Evolutionary conservation across 2,329 filamentous ascomycete species (phyloP).

Genomic region (Neofusicoccum sp.): DNA sequence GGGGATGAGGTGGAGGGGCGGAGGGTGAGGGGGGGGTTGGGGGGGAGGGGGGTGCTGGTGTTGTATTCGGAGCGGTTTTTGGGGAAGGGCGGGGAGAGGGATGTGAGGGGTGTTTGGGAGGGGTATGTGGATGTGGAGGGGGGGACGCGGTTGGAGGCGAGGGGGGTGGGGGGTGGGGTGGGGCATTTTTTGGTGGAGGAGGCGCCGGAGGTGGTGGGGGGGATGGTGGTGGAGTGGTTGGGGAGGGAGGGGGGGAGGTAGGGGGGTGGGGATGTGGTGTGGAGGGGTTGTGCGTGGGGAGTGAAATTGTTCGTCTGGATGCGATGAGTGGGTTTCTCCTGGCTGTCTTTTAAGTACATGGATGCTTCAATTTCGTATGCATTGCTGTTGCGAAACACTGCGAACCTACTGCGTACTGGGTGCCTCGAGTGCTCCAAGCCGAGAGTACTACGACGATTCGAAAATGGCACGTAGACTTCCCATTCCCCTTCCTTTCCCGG

Average conservation of each 20-base stretch:
- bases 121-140: slow-evolving; percentile 43
- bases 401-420: too few relatives aligned
- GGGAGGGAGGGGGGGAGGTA: neutral
- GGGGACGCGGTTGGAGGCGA: slow-evolving; percentile 48
- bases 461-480: too few relatives aligned
- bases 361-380: too few relatives aligned
- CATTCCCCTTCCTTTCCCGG: too few relatives aligned
- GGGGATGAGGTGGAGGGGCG: slow-evolving; percentile 50
- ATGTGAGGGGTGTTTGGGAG: slow-evolving; percentile 53
- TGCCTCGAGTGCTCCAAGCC: too few relatives aligned
- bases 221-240: slow-evolving; percentile 10
- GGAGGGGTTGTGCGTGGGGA: too few relatives aligned
- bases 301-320: too few relatives aligned
- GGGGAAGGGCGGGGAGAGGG: slow-evolving; percentile 47
- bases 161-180: slow-evolving; percentile 31
- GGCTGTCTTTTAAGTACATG: too few relatives aligned
- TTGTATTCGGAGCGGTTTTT: neutral
- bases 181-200: slow-evolving; percentile 42
- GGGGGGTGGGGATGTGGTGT: too few relatives aligned
- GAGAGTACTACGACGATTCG: too few relatives aligned
- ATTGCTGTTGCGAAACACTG: too few relatives aligned
- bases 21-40: slow-evolving; percentile 40
- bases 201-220: slow-evolving; percentile 44
- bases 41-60: slow-evolving; percentile 29
- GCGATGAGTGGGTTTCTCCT: too few relatives aligned